Conservation (phyloP, 805 yeast species). For the Kodamaea neixiangensis region DNA sequence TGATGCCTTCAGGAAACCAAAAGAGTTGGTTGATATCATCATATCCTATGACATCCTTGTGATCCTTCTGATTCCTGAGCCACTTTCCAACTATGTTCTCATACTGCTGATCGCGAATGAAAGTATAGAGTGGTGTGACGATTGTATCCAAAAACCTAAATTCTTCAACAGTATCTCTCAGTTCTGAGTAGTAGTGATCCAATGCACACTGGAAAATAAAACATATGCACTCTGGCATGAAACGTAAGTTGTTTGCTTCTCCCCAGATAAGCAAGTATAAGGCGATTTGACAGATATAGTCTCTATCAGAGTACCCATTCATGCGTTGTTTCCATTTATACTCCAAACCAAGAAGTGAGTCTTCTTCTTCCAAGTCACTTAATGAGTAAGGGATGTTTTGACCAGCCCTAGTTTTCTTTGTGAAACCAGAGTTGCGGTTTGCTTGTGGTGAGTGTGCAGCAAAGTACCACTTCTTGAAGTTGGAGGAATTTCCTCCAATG, state of each 20-base stretch:
- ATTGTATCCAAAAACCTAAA: slow-evolving; percentile 38
- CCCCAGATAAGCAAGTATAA: slow-evolving; percentile 71
- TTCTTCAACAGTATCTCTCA: slow-evolving; percentile 23
- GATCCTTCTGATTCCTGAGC: slow-evolving; percentile 70
- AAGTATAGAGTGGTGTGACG: slow-evolving; percentile 55
- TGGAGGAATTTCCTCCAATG: slow-evolving; percentile 87
- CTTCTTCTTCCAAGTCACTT: slow-evolving; percentile 19
- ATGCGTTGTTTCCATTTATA: slow-evolving; percentile 68
- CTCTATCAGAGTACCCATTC: slow-evolving; percentile 52
- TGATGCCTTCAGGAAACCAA: slow-evolving; percentile 45
- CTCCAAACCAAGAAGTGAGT: slow-evolving; percentile 19
- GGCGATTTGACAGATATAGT: slow-evolving; percentile 66
- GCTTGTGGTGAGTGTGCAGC: neutral
- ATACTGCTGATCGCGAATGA: slow-evolving; percentile 68
- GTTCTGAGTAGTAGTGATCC: slow-evolving; percentile 18
- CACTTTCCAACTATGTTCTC: slow-evolving; percentile 54
- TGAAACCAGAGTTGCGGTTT: slow-evolving; percentile 45
- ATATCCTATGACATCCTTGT: slow-evolving; percentile 57
- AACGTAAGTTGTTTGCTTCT: slow-evolving; percentile 67
- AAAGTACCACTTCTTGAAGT: slow-evolving; percentile 82
- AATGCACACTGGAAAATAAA: slow-evolving; percentile 32
- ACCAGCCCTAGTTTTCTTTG: slow-evolving; percentile 75
- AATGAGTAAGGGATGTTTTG: slow-evolving; percentile 38
- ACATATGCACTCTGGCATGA: slow-evolving; percentile 46
- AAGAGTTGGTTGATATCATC: slow-evolving; percentile 56